Evolutionary conservation across 306 rosid species (phyloP), one percentile per base, ranked within the genome.

Genomic region (Cucurbita ficifolia): DNA sequence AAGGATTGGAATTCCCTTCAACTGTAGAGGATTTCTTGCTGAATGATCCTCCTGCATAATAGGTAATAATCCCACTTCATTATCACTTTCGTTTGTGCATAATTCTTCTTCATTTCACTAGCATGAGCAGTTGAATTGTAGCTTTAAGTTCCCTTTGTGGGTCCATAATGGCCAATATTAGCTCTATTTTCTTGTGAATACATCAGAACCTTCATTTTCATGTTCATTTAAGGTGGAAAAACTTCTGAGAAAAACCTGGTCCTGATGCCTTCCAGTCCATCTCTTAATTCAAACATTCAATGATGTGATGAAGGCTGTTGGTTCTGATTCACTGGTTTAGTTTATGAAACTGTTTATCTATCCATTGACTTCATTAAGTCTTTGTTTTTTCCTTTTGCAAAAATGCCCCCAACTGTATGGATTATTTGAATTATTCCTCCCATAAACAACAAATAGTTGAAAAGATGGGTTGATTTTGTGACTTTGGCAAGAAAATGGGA

Each of bases 1-100:
- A 77, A 80, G 96, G 79, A 9, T 81, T 90, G 85, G 90, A 86
- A 8, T 88, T 88, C 61, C 96, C 98, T 79, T 87, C 91, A 24
- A 86, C 90, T 24, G 65, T 90, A 56, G 84, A 84, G 73, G 90
- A 87, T 10, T 92, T 88, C 83, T 83, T 92, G 81, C 85, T 76
- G 57, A 75, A 81, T 40, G 93, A 86, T 79, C 93, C 98, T 58
- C 91, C 92, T 3, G 40, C 73, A 59, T 62, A 54, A 16, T 84
- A 74, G 82, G 78, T 42, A 73, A 48, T 51, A 61, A 36, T 53
- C 35, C 36, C 56, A 24, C 10, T 68, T 68, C 56, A 18, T 24
- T 6, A 12, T 68, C 18, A 10, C 38, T 22, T 61, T 46, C 3
- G 5, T 11, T 21, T 42, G 29, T 40, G 3, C 50, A 63, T 61